Base-by-base conservation (phyloP, 805 yeast genomes). In the Nematodospora valgi region DNA sequence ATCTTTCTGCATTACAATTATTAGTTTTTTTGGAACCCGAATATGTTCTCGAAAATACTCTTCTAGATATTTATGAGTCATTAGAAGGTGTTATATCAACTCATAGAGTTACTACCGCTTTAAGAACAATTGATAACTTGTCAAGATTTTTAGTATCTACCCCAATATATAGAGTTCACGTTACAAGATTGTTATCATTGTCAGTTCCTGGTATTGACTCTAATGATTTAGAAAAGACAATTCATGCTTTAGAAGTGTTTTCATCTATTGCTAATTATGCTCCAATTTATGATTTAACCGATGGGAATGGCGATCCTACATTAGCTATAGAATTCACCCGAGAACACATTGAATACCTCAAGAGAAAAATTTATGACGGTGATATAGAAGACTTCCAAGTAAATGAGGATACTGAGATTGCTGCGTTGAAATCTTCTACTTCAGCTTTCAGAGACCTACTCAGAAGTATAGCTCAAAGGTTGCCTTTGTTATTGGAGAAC, bases 181-280 rank as follows among this genome's bases (percentile, higher is more conserved):
- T 87, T 9, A 77, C 94, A 0, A 75, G 94, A 35, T 64, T 93
- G 11, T 54, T 89, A 25, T 74, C 80, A 18, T 68, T 86, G 56
- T 63, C 81, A 2, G 55, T 88, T 6, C 85, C 88, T 0, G 96
- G 93, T 20, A 78, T 93, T 19, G 98, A 93, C 53, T 76, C 89
- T 0, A 93, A 89, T 53, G 98, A 93, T 56, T 69, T 87, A 32
- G 70, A 68, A 10, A 76, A 89, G 51, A 81, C 96, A 0, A 68
- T 79, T 11, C 72, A 77, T 34, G 74, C 95, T 0, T 59, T 89
- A 26, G 74, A 80, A 39, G 71, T 84, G 13, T 72, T 93, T 37
- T 82, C 86, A 8, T 68, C 86, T 0, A 74, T 82, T 16, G 80
- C 87, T 0, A 67, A 82, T 5, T 82, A 80, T 37, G 74, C 84